Evolutionary conservation across 176 grass and related monocot genomes (phyloP), one percentile per base, ranked within the genome.

Genomic region (Ananas comosus): DNA sequence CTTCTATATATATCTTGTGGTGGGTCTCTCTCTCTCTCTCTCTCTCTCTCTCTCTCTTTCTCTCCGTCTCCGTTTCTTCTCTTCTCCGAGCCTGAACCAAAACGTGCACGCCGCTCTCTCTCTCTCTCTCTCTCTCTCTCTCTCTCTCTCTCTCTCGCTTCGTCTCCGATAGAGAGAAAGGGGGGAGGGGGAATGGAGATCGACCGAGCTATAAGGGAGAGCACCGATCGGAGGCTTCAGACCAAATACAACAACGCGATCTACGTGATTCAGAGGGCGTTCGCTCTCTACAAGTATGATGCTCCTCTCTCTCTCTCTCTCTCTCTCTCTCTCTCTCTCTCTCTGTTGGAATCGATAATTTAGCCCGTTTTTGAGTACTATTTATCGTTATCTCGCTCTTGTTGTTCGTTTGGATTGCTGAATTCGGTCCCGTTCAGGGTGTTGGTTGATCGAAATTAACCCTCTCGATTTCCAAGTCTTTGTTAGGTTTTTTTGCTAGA

Each of bases 181-280:
- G 33, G 33, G 33, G 33, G 5, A 42, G 33, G 5, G 54, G n/a
- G 70, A 77, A 97, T 97, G 94, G 94, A 99, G 86, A 99, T 99
- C 80, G 87, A 99, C 54, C n/a, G 64, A 25, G 94, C 89, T 47
- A 84, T 99, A 64, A 71, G 65, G 66, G 94, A 80, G 11, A 80
- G 89, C 84, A 81, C 64, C 83, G 89, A 99, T 70, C 58, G 67
- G 65, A 80, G 94, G 19, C 78, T 99, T 58, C 94, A 86, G 72
- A 91, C 86, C 74, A 99, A 99, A 84, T 93, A 93, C 80, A 74
- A 21, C 51, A 85, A 75, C 80, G 86, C 94, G 48, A 87, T 99
- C 69, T 93, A 99, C 79, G 94, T 99, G 68, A 86, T 91, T 66
- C 89, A 93, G 80, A 85, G 94, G 47, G 89, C 94, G 72, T 99